phyloP scores from a whole-genome alignment of 2,329 filamentous ascomycete genomes.

The Talaromyces sp. region DNA sequence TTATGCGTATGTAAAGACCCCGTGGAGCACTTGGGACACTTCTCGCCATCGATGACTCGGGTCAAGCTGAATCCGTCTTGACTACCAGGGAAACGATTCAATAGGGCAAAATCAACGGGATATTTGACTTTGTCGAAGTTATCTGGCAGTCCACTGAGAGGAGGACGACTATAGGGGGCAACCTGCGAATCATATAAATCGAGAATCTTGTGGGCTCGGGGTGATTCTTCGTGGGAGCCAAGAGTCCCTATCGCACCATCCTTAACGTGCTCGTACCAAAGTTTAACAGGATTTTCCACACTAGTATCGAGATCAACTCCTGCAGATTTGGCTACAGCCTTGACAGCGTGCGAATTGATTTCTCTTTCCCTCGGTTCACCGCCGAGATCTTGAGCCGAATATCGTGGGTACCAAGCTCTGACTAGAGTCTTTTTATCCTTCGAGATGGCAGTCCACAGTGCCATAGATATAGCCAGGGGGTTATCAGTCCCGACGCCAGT shows the following conservation, averaged over 20 bases:
- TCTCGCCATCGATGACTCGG: constrained; percentile 63
- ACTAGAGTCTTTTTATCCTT: constrained; percentile 65
- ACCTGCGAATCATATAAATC: constrained; percentile 43
- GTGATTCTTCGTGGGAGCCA: background rate
- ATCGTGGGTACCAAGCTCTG: constrained; percentile 64
- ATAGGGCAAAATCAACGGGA: constrained; percentile 35
- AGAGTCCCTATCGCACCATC: constrained; percentile 19
- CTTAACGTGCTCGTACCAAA: constrained; percentile 50
- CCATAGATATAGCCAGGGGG: constrained; percentile 34
- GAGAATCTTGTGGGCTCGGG: constrained; percentile 26
- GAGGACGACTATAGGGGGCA: constrained; percentile 38
- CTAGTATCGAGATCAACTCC: constrained; percentile 68
- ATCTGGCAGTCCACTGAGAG: constrained; percentile 35
- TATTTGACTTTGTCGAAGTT: constrained; percentile 26
- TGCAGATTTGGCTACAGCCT: constrained; percentile 48
- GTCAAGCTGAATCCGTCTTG: constrained; percentile 59
- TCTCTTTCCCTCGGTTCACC: constrained; percentile 37
- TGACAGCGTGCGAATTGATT: constrained; percentile 63
- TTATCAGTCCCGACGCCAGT: constrained; percentile 22
- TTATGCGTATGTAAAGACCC: constrained; percentile 64
- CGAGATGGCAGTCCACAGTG: constrained; percentile 41
- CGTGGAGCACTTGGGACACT: constrained; percentile 66
- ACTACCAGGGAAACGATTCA: constrained; percentile 39
- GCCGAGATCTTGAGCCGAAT: constrained; percentile 30
- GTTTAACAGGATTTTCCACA: constrained; percentile 57